Base-by-base conservation (phyloP, 768 basidiomycete genomes). In the Suillus bovinus region DNA sequence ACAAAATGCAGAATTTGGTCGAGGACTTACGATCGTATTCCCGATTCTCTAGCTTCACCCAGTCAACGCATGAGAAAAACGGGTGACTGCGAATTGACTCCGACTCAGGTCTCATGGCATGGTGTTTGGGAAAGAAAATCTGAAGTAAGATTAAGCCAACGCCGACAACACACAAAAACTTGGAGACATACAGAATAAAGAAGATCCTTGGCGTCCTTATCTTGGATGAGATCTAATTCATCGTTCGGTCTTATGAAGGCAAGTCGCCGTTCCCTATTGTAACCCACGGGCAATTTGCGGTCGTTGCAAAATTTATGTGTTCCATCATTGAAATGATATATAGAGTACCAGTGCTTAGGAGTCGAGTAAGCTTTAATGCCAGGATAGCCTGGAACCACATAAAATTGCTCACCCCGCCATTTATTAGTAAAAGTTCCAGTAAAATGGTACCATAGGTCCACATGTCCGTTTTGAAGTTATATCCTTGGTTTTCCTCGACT, bases 391-490 rank as follows among this genome's bases (percentile, higher is more conserved):
- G 13, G 24, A 27, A 27, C 13, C 13, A 29, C 11, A 24, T 46
- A 9, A 8, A 16, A 29, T 36, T 16, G 59, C 59, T 64, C 47
- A 66, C 65, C 17, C 41, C 29, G n/a, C 63, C 65, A 13, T 50
- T 24, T n/a, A 38, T 53, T 38, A 63, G 47, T 16, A 60, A 63
- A 33, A 65, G 62, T 24, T 63, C 62, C 24, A 63, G 47, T 5
- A 65, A n/a, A n/a, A 63, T 60, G 20, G 60, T n/a, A 11, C 79
- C 80, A 44, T 79, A 70, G 8, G 74, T 74, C 76, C 78, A 81
- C 34, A 76, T 75, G 62, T 81, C 79, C 5, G 77, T 78, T 63
- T 78, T 78, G 10, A 77, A 77, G 16, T 77, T 78, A 63, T 80
- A 79, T 64, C 76, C 77, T 62, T 77, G 75, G 13, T 8, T 16